Percentiles rank a stretch among this genome's conserved stretches.
These are phyloP conservation scores for Corylus avellana DNA, from an alignment of 306 rosid species.

Conservation along the genomic window DNA sequence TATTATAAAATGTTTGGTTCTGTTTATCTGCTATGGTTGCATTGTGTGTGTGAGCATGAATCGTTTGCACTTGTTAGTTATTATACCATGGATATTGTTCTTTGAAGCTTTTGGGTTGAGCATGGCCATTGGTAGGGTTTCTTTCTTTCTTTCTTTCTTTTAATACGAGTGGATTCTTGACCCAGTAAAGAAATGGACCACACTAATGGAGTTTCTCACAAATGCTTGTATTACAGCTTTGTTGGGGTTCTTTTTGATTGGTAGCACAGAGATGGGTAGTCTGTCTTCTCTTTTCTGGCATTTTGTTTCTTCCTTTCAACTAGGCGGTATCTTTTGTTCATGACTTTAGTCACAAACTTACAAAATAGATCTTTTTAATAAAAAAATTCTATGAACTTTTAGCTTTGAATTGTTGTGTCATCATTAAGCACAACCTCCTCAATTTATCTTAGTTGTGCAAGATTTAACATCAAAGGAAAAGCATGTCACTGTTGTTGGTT, in stretches of 20 bases:
- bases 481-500: not conserved
- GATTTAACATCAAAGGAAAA: not conserved
- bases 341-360: too few species aligned
- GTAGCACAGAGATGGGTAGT: not conserved
- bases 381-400: too few species aligned
- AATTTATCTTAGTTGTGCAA: conserved; percentile 6
- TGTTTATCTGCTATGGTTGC: not conserved
- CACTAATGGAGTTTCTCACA: not conserved
- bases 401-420: too few species aligned
- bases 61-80: not conserved
- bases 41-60: not conserved
- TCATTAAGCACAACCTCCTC: not conserved
- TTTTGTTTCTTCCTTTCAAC: too few species aligned
- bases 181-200: not conserved
- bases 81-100: not conserved
- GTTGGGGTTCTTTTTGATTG: not conserved
- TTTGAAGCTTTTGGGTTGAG: not conserved
- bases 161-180: not conserved
- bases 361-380: too few species aligned
- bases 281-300: too few species aligned
- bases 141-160: not conserved
- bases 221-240: not conserved
- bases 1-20: not conserved
- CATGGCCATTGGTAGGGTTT: not conserved
- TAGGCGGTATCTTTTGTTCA: too few species aligned